phyloP scores from a whole-genome alignment of 2,329 filamentous ascomycete genomes.

The Aspergillus ustus region DNA sequence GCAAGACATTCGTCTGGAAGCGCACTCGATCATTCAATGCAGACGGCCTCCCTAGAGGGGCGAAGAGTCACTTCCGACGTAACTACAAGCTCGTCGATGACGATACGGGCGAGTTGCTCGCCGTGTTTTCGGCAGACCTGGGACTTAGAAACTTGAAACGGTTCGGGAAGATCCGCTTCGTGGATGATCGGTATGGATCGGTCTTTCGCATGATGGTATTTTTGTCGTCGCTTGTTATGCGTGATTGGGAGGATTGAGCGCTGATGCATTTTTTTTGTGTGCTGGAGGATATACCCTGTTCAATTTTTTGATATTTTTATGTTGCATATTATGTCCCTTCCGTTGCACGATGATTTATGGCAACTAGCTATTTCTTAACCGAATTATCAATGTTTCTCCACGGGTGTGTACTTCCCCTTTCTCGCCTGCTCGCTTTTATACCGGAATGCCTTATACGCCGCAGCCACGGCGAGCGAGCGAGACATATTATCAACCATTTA shows the following conservation, averaged over 20 bases:
- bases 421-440: too few species aligned
- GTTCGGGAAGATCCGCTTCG: background rate
- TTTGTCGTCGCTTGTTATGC: background rate
- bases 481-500: too few species aligned
- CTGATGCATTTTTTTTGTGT: too few species aligned
- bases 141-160: background rate
- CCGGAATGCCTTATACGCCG: too few species aligned
- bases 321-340: too few species aligned
- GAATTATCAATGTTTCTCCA: too few species aligned
- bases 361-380: too few species aligned
- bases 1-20: background rate
- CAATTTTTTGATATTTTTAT: background rate
- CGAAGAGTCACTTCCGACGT: background rate
- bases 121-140: background rate
- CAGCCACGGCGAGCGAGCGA: too few species aligned
- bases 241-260: background rate
- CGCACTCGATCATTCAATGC: background rate
- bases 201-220: slow-evolving; percentile 8
- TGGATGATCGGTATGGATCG: background rate
- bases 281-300: background rate
- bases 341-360: too few species aligned
- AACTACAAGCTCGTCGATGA: slow-evolving; percentile 8
- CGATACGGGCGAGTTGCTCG: slow-evolving; percentile 2
- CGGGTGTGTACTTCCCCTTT: too few species aligned
- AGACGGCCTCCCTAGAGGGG: background rate